Base-by-base conservation (phyloP, 2,329 filamentous ascomycete genomes). In the Dissoconium aciculare region DNA sequence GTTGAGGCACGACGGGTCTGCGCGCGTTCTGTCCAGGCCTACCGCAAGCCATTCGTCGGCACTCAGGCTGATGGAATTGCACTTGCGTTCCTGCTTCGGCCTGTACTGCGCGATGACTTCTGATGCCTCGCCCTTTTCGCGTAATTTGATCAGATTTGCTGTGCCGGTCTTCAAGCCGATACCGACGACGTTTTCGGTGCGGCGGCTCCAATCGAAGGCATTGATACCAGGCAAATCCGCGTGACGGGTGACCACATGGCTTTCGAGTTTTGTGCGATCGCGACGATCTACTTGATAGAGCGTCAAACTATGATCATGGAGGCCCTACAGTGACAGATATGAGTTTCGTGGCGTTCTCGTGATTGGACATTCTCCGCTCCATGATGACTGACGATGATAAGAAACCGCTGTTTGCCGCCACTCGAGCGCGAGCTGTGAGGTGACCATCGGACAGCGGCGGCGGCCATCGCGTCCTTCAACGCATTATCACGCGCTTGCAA, bases 41-140 rank as follows among this genome's bases (percentile, higher is more conserved):
- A 84, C 79, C 6, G 81, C 82, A 30, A 91, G 60, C 33, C 79
- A 63, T 29, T 63, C 59, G 11, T 78, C 76, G 3, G 70, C 73
- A 47, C 74, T 87, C 57, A 89, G 84, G 3, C 80, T 75, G 24
- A 89, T 78, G 1, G 80, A 78, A 46, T 87, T 82, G 45, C 79
- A 87, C 26, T 77, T 77, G 26, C 82, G 69, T 32, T 78, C 71
- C 51, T 83, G 72, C 51, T 80, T 82, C 27, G 84, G 67, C 12
- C 71, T 70, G 37, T 84, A 71, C 29, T 78, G 82, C 31, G 66
- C 75, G 43, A 42, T 49, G 40, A 37, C 58, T 49, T 47, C 44
- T 3, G 43, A 50, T n/a, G 8, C 8, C n/a, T 23, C 19, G 8
- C n/a, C 19, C 40, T 71, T 69, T 43, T 80, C 73, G 46, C 83